Conservation (phyloP, 2,329 filamentous ascomycete species). For the Penicillium nordicum region DNA sequence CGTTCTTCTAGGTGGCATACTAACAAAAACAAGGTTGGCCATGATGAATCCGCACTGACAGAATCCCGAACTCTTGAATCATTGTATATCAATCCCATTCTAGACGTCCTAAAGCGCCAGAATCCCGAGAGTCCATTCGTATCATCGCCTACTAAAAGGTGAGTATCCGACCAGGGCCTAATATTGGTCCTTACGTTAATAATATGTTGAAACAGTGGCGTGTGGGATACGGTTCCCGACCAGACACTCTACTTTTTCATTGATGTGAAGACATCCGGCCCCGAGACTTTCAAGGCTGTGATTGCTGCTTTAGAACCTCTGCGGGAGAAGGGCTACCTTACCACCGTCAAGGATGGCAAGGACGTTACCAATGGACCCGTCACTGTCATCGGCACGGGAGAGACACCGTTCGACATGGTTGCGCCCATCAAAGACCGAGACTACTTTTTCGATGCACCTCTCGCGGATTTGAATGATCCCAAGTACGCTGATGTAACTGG, state of each 20-base stretch:
- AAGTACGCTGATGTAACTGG: constrained; percentile 46
- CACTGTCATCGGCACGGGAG: constrained; percentile 62
- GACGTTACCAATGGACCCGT: constrained; percentile 50
- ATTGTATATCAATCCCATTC: constrained; percentile 59
- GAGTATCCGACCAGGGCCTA: constrained; percentile 8
- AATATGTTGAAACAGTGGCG: constrained; percentile 41
- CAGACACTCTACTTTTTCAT: constrained; percentile 65
- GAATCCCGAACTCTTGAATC: constrained; percentile 52
- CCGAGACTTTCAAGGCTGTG: constrained; percentile 55
- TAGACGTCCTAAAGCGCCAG: constrained; percentile 53
- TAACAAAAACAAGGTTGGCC: constrained; percentile 48
- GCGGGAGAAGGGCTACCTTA: constrained; percentile 52
- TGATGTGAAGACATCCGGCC: constrained; percentile 59
- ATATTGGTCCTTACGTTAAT: constrained; percentile 1
- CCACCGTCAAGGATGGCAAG: constrained; percentile 48
- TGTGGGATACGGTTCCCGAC: constrained; percentile 54
- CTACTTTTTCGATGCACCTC: constrained; percentile 61
- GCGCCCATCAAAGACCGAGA: constrained; percentile 46
- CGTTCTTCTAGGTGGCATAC: not conserved
- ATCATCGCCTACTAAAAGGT: constrained; percentile 49
- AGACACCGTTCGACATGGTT: constrained; percentile 51
- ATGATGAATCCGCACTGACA: constrained; percentile 53
- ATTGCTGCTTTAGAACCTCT: constrained; percentile 57
- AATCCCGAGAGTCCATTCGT: constrained; percentile 55
- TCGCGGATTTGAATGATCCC: constrained; percentile 44